Percentiles rank a stretch among this genome's conserved stretches.
phyloP scores from a whole-genome alignment of 306 rosid species.

The Malus fusca region DNA sequence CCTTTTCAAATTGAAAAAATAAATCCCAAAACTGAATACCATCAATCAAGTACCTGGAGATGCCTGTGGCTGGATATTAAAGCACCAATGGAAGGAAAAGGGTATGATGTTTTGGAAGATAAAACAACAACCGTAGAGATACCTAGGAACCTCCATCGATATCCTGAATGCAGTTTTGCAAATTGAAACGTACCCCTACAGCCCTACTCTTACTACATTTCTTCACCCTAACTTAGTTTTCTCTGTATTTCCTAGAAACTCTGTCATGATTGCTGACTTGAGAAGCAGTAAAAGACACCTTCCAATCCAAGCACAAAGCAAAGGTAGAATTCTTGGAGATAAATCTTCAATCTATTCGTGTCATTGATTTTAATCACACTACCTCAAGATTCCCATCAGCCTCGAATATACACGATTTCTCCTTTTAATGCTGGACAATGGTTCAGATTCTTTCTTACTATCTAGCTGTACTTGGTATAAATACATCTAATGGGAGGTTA shows the following conservation, averaged over 20 bases:
- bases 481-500: neutral
- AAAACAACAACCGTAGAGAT: neutral
- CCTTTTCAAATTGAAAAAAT: neutral
- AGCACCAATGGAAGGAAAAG: neutral
- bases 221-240: neutral
- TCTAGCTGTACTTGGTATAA: neutral
- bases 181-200: neutral
- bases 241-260: neutral
- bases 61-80: neutral
- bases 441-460: neutral
- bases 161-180: neutral
- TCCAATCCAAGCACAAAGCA: neutral
- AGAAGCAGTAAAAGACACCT: neutral
- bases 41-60: neutral
- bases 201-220: too few relatives aligned
- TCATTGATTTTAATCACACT: neutral
- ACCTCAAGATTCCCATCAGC: neutral
- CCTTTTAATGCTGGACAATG: neutral
- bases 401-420: neutral
- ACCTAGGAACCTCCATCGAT: neutral
- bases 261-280: neutral
- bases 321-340: neutral
- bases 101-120: neutral
- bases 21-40: neutral
- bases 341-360: neutral